Percentiles rank a stretch among this genome's conserved stretches.
Evolutionary conservation across 2,329 filamentous ascomycete species (phyloP).

Genomic region (Alternaria gaisen): DNA sequence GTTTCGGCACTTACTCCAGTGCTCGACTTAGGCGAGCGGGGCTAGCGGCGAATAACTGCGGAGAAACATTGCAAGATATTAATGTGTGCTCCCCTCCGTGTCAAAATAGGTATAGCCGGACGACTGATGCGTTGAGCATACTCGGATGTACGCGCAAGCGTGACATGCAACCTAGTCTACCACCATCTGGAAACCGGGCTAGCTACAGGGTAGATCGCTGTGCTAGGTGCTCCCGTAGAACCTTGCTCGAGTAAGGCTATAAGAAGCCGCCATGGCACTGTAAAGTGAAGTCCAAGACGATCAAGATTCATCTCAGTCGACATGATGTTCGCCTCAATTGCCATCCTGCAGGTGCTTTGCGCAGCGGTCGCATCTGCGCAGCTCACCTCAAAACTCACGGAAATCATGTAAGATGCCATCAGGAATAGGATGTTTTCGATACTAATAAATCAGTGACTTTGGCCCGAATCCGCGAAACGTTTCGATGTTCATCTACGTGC

Average conservation of each 20-base stretch:
- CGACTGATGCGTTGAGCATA: not conserved
- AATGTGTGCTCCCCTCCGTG: constrained; percentile 31
- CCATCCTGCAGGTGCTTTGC: constrained; percentile 19
- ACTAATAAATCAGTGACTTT: constrained; percentile 36
- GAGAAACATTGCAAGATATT: constrained; percentile 41
- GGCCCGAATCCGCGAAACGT: constrained; percentile 48
- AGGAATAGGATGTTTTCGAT: constrained; percentile 17
- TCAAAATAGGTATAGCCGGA: constrained; percentile 9
- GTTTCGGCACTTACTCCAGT: not conserved
- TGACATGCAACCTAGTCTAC: not conserved
- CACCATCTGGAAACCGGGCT: not conserved
- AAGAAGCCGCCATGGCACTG: constrained; percentile 1
- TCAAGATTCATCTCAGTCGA: not conserved
- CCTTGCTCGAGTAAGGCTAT: not conserved
- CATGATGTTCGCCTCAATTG: constrained; percentile 10
- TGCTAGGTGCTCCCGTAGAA: constrained; percentile 2
- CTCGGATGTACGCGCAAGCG: constrained; percentile 3
- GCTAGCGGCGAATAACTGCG: not conserved
- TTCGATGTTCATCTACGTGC: constrained; percentile 46
- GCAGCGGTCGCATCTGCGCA: constrained; percentile 25
- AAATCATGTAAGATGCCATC: constrained; percentile 13
- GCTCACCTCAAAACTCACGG: constrained; percentile 39
- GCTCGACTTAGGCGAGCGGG: not conserved
- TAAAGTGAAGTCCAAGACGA: not conserved
- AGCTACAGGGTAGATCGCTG: constrained; percentile 9